Conservation (phyloP, 2,329 filamentous ascomycete species). For the Herpotrichia juniperi region DNA sequence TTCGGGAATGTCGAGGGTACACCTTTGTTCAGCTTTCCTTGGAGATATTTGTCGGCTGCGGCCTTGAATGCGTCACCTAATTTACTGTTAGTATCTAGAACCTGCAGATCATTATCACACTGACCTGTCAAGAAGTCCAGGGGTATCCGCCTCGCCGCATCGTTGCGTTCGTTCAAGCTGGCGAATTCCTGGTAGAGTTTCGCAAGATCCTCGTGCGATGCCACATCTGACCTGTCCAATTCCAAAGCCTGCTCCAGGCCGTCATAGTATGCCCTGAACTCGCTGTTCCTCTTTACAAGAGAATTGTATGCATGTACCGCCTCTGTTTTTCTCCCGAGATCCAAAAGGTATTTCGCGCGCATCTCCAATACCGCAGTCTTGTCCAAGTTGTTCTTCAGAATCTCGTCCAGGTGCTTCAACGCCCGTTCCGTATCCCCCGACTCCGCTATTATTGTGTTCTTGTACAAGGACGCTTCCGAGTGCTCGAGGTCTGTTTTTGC, state of each 20-base stretch:
- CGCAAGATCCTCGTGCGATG: slow-evolving; percentile 72
- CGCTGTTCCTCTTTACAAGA: slow-evolving; percentile 84
- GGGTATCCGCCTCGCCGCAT: slow-evolving; percentile 84
- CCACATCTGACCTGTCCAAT: slow-evolving; percentile 65
- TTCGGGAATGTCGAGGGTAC: slow-evolving; percentile 97
- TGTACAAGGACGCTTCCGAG: slow-evolving; percentile 92
- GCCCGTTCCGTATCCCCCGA: slow-evolving; percentile 82
- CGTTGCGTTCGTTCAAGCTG: slow-evolving; percentile 78
- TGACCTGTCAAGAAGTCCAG: slow-evolving; percentile 83
- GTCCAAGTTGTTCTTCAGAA: slow-evolving; percentile 80
- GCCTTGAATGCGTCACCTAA: slow-evolving; percentile 78
- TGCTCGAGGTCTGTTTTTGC: slow-evolving; percentile 84
- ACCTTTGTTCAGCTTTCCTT: slow-evolving; percentile 86
- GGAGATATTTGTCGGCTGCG: slow-evolving; percentile 79
- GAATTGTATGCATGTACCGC: slow-evolving; percentile 81
- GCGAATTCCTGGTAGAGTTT: slow-evolving; percentile 83
- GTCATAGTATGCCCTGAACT: slow-evolving; percentile 86
- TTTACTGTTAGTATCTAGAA: background rate
- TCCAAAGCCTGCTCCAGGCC: slow-evolving; percentile 73
- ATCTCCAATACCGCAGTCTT: slow-evolving; percentile 84
- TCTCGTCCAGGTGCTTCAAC: slow-evolving; percentile 81
- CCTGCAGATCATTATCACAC: background rate
- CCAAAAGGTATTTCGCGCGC: slow-evolving; percentile 81
- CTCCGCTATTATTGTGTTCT: slow-evolving; percentile 93
- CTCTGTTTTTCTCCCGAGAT: slow-evolving; percentile 78